Base-by-base conservation (phyloP, 2,329 filamentous ascomycete genomes). In the Helotiales sp. region DNA sequence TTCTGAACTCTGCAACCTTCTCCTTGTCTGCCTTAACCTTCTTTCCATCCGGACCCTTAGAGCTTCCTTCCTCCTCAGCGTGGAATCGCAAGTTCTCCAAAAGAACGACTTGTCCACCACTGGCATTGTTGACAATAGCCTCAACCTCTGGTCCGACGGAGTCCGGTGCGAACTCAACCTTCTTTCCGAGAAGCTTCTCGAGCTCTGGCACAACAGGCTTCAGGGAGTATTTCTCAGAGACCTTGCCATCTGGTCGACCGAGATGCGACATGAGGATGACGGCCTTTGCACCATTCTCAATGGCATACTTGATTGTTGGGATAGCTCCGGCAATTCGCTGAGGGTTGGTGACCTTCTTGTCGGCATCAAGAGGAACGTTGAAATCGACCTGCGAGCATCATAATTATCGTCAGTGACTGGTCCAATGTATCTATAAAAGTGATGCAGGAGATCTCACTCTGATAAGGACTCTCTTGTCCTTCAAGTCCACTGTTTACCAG, bases 81-180 rank as follows among this genome's bases (percentile, higher is more conserved):
- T 99, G 95, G 85, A 98, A 99, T 67, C 95, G 91, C 77, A 99
- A 80, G 83, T 99, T 99, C 86, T 99, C 95, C 54, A 99, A 84
- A 31, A 99, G 85, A 58, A 99, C 83, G 55, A 99, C 86, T 70
- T 91, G 85, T 68, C 93, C 95, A 68, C 85, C 84, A 55, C 82
- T 83, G 63, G 93, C 91, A 74, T 87, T 88, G 80, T 89, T 91
- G 69, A 98, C 93, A 51, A 89, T 88, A 69, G 89, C 88, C 83
- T 99, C 95, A 55, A 93, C 90, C 77, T 96, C 88, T 62, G 88
- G 81, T 65, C 95, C 95, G 58, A 98, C 93, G 70, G 85, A 95
- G 79, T 98, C 95, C 34, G 91, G 85, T 55, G 92, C 88, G 76
- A 99, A 93, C 71, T 87, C 89, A 68, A 99, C 93, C 68, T 81